Evolutionary conservation across 345 rosid species (phyloP), one percentile per base, ranked within the genome.

Genomic region (Mercurialis annua): DNA sequence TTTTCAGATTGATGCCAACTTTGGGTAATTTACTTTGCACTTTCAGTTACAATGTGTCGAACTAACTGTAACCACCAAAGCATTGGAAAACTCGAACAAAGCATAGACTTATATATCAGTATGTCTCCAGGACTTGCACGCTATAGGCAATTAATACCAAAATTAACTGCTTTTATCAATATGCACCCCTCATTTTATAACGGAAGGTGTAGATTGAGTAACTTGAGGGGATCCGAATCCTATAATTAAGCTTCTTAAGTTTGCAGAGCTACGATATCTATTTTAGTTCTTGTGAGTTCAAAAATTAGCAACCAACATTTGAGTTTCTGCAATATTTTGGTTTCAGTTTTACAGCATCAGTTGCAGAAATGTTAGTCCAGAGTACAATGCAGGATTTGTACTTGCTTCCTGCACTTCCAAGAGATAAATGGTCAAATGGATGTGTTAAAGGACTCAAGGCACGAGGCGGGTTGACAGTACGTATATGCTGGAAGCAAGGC

Each of bases 1-100:
- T 44, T 94, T 94, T 67, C 97, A 91, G 78, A 94, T 94, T 16
- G 99, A 94, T 75, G 94, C 88, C 59, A 93, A 93, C 71, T 87
- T 87, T 15, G 98, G 98, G 98, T 93, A 81, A 87, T 81, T 61
- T 52, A 42, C 38, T 33, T 55, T 24, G 15, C 33, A 10, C 34
- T 34, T 12, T 59, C 15, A 11, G 2, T 24, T 18, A 14, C 20
- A 60, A 27, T 59, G 48, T 42, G 18, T 7, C 23, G 40, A 1
- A 23, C 40, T 9, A 34, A 9, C 5, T 3, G 4, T 34, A 34
- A 34, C 40, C 40, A 34, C 4, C 9, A 34, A 34, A 34, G 9
- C 40, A 4, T 34, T 34, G 40, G 9, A 34, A 34, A 34, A 9
- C 40, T 3, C 4, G 9, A 34, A 34, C 40, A 34, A 34, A 34